These are phyloP conservation scores for Corymbia calophylla DNA, from an alignment of 441 rosid species.

Conservation along the genomic window DNA sequence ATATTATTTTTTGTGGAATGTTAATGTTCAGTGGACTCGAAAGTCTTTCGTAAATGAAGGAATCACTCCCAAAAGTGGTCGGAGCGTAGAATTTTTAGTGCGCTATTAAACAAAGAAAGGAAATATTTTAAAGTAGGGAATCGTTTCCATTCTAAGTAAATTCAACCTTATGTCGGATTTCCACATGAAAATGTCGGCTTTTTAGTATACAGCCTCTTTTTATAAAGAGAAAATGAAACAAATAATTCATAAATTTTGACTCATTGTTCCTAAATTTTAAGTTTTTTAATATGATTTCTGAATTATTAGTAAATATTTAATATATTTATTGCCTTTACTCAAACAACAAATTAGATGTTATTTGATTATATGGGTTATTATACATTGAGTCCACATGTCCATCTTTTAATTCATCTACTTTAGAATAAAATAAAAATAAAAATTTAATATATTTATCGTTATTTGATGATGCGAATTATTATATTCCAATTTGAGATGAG, in stretches of 20 bases:
- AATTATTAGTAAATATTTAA: no score
- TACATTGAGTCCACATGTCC: not conserved
- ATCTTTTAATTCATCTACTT: not conserved
- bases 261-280: rapidly evolving
- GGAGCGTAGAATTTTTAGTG: not conserved
- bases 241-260: not conserved
- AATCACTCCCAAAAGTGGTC: not conserved
- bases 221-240: not conserved
- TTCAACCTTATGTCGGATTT: not conserved
- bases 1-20: not conserved
- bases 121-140: not conserved
- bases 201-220: not conserved
- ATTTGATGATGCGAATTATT: not conserved
- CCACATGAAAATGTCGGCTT: not conserved
- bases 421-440: not conserved
- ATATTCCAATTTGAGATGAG: not conserved
- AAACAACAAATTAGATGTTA: not conserved
- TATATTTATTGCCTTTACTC: not conserved
- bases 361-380: not conserved
- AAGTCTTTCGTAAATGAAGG: not conserved
- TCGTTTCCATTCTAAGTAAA: not conserved
- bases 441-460: not conserved
- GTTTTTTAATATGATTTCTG: rapidly evolving
- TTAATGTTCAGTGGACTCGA: not conserved
- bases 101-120: not conserved